Percentiles rank a stretch among this genome's conserved stretches.
phyloP scores from a whole-genome alignment of 805 yeast genomes.

The Wickerhamiella shivajii region DNA sequence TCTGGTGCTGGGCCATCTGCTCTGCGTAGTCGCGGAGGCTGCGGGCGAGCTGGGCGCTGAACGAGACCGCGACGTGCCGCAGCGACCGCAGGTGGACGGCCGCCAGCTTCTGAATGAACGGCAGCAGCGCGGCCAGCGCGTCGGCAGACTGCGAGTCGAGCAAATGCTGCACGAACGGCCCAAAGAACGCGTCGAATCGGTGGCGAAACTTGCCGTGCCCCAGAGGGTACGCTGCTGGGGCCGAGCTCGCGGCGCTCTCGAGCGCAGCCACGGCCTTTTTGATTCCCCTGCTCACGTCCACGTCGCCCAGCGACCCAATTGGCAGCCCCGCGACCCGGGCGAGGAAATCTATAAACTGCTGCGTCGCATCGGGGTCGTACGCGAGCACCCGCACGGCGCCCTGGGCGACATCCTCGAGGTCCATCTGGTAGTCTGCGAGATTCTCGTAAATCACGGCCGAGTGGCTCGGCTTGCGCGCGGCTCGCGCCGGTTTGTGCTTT shows the following conservation, averaged over 20 bases:
- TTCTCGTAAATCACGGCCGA: conserved; percentile 11
- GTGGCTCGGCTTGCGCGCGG: no score
- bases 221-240: conserved; percentile 12
- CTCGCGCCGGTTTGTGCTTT: no score
- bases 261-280: not conserved
- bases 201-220: conserved; percentile 4
- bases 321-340: conserved; percentile 13
- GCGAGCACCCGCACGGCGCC: conserved; percentile 15
- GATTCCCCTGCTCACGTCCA: not conserved
- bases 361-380: conserved; percentile 15
- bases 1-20: no score
- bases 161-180: conserved; percentile 5
- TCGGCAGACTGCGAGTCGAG: conserved; percentile 8
- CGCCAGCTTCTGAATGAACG: conserved; percentile 7
- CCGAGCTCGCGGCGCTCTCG: not conserved
- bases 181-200: conserved; percentile 7
- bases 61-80: conserved; percentile 11
- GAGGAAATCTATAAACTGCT: conserved; percentile 12
- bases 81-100: conserved; percentile 12
- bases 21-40: no score
- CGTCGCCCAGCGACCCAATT: no score
- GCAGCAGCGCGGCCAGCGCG: conserved; percentile 3
- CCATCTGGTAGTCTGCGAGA: conserved; percentile 11
- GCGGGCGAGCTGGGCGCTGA: not conserved
- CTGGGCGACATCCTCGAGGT: conserved; percentile 14